Base-by-base conservation (phyloP, 2,329 filamentous ascomycete genomes). In the Capronia coronata region DNA sequence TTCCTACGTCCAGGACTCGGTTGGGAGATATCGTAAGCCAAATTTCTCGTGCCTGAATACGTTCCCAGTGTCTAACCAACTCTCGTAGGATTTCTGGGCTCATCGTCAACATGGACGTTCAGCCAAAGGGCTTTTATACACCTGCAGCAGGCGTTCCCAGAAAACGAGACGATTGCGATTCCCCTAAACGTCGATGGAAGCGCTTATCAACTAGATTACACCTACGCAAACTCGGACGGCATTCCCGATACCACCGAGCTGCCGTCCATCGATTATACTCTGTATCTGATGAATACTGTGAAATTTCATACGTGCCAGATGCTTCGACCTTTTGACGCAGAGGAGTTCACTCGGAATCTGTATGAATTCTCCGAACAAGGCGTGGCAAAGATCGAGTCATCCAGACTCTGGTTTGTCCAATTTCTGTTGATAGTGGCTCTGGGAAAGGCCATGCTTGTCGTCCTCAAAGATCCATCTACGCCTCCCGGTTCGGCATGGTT, bases 61-160 rank as follows among this genome's bases (percentile, higher is more conserved):
- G 8, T 22, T 2, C 9, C 27, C 23, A 27, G 16, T 27, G 27
- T 43, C 9, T 10, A 3, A 13, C 3, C 27, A 16, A 21, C 70
- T 66, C 23, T 68, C 65, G 21, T 74, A 62, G 64, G 0, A 66
- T 67, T 77, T 50, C 67, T 79, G 6, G 76, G 75, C 1, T 74
- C 73, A 1, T 77, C 75, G 0, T 79, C 76, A 1, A 78, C 76
- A 40, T 79, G 76, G 76, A 75, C 75, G 0, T 79, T 78, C 43
- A 70, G 70, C 23, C 6, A 69, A 72, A 11, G 68, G 76, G 2
- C 63, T 78, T 16, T 68, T 65, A 23, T 65, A 76, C 42, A 69
- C 40, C 23, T 71, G 0, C 71, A 77, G 40, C 70, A 75, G 50
- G 23, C 38, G 13, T 35, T 43, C 27, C 23, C 21, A 10, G 22